Evolutionary conservation across 768 basidiomycete genomes (phyloP).

Genomic region (Cytidiella melzeri): DNA sequence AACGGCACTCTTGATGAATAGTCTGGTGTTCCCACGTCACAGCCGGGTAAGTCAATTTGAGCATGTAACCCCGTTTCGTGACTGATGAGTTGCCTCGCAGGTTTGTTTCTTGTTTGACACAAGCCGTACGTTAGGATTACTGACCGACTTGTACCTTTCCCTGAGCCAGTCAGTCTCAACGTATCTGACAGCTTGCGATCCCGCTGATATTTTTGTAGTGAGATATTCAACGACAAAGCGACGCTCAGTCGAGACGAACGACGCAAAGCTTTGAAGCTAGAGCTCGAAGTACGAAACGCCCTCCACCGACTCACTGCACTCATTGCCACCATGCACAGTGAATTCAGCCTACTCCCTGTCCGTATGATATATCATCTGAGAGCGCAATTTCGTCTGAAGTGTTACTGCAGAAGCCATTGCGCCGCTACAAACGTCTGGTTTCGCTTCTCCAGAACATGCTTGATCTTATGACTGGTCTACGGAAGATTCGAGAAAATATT

Average conservation of each 20-base stretch:
- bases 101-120: slow-evolving; percentile 33
- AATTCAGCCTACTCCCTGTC: slow-evolving; percentile 43
- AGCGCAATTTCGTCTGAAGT: background rate
- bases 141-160: slow-evolving; percentile 38
- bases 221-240: slow-evolving; percentile 27
- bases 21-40: slow-evolving; percentile 40
- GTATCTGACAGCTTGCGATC: background rate
- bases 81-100: slow-evolving; percentile 21
- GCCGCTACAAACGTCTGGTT: slow-evolving; percentile 34
- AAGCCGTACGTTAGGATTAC: slow-evolving; percentile 31
- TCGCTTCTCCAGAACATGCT: slow-evolving; percentile 34
- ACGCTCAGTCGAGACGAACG: slow-evolving; percentile 23
- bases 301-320: slow-evolving; percentile 33
- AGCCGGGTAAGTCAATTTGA: slow-evolving; percentile 30
- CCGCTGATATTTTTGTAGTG: slow-evolving; percentile 20
- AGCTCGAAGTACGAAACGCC: slow-evolving; percentile 36
- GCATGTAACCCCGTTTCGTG: background rate
- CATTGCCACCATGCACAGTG: slow-evolving; percentile 38
- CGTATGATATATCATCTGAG: background rate
- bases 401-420: slow-evolving; percentile 37
- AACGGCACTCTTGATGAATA: slow-evolving; percentile 38
- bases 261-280: slow-evolving; percentile 33
- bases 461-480: slow-evolving; percentile 38
- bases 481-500: slow-evolving; percentile 43
- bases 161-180: slow-evolving; percentile 32